Conservation (phyloP, 768 basidiomycete genomes). For the Mycena indigotica region DNA sequence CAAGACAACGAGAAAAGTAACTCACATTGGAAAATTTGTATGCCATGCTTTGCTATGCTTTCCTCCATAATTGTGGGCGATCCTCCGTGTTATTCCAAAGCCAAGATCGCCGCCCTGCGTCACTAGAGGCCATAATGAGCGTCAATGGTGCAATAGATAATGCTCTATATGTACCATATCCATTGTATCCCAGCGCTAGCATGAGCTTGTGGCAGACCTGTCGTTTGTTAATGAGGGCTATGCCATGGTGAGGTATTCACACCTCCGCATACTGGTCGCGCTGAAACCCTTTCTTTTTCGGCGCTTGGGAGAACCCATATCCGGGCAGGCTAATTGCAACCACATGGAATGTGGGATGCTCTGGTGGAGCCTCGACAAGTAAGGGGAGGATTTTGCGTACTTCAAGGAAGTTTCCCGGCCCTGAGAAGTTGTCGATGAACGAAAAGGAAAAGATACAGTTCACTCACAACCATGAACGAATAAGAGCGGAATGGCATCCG, state of each 20-base stretch:
- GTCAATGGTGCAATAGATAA: not conserved
- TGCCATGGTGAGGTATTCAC: not conserved
- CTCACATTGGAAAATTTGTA: not conserved
- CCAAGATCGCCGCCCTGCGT: constrained; percentile 56
- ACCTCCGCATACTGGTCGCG: constrained; percentile 56
- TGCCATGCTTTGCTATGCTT: constrained; percentile 40
- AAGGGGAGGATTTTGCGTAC: constrained; percentile 59
- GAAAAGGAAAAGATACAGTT: not conserved
- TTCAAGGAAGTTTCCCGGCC: constrained; percentile 64
- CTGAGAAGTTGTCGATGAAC: constrained; percentile 30
- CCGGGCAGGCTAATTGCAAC: constrained; percentile 62
- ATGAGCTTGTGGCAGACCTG: constrained; percentile 46
- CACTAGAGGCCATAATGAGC: constrained; percentile 26
- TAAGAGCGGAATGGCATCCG: constrained; percentile 37
- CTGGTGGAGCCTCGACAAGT: constrained; percentile 42
- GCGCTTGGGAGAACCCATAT: constrained; percentile 62
- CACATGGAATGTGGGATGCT: constrained; percentile 62
- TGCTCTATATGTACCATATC: constrained; percentile 41
- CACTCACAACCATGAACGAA: constrained; percentile 53
- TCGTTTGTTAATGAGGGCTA: not conserved
- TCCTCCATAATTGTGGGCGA: constrained; percentile 32
- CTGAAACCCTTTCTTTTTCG: constrained; percentile 51
- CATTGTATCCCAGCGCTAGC: constrained; percentile 47
- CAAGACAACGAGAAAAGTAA: not conserved
- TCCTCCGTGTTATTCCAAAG: constrained; percentile 30